These are phyloP conservation scores for Cryphonectria japonica DNA, from an alignment of 2,329 filamentous ascomycete genomes.

Conservation along the genomic window DNA sequence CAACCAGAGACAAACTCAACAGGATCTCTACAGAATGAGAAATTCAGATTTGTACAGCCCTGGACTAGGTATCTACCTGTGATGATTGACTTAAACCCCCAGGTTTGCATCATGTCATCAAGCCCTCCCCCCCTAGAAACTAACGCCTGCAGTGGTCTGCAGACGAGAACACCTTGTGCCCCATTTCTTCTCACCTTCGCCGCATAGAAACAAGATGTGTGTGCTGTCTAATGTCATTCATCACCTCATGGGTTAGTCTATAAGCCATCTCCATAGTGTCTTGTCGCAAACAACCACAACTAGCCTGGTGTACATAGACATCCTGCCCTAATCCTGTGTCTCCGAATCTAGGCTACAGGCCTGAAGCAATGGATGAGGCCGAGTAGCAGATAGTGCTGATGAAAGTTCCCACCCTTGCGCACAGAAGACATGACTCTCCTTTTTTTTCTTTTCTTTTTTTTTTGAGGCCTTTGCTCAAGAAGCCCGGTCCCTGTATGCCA, in stretches of 20 bases:
- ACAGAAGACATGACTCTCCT: too few relatives aligned
- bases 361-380: too few relatives aligned
- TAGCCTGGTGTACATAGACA: background rate
- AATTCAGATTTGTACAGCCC: background rate
- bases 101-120: background rate
- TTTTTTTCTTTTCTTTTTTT: too few relatives aligned
- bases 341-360: too few relatives aligned
- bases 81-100: background rate
- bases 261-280: background rate
- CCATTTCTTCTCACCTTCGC: too few relatives aligned
- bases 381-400: background rate
- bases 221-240: background rate
- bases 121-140: too few relatives aligned
- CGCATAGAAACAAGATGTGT: slow-evolving; percentile 1
- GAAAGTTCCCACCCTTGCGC: background rate
- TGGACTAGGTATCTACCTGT: background rate
- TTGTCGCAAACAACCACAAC: background rate
- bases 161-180: background rate
- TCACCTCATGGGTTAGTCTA: background rate
- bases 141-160: too few relatives aligned
- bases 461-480: too few relatives aligned
- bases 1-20: background rate
- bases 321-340: too few relatives aligned
- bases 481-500: background rate
- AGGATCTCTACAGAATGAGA: background rate